A percentile compares a stretch with the other conserved stretches of the same genome.
Evolutionary conservation across 495 filamentous ascomycete species (phyloP).

Genomic region (Peziza echinospora): DNA sequence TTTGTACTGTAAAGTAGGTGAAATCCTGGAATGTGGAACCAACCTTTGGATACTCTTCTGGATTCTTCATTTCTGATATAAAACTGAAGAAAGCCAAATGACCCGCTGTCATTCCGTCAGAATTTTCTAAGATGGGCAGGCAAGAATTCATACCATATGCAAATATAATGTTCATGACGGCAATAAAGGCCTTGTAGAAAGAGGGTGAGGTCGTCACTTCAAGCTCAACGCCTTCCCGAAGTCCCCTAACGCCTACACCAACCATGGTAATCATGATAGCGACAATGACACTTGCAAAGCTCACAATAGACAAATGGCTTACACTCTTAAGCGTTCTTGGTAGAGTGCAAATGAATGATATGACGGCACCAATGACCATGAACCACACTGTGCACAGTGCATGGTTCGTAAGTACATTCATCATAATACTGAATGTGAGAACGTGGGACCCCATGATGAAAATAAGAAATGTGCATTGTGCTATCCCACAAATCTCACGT

Average conservation of each 20-base stretch:
- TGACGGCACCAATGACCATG: slow-evolving; percentile 37
- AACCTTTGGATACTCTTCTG: slow-evolving; percentile 39
- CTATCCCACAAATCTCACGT: slow-evolving; percentile 39
- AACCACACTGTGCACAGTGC: slow-evolving; percentile 47
- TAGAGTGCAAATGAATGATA: slow-evolving; percentile 39
- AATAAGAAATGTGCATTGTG: slow-evolving; percentile 43
- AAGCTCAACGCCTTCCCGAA: slow-evolving; percentile 4
- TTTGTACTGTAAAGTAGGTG: not conserved
- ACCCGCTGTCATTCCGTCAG: slow-evolving; percentile 25
- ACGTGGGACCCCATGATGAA: slow-evolving; percentile 63
- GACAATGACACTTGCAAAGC: slow-evolving; percentile 35
- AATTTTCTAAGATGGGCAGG: not conserved
- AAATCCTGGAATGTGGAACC: too few species aligned
- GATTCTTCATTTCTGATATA: slow-evolving; percentile 55
- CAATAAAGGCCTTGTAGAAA: slow-evolving; percentile 32
- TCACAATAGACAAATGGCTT: slow-evolving; percentile 41
- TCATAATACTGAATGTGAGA: slow-evolving; percentile 48
- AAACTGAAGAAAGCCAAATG: slow-evolving; percentile 57
- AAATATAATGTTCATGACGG: slow-evolving; percentile 54
- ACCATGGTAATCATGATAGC: slow-evolving; percentile 50
- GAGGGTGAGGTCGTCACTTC: slow-evolving; percentile 9
- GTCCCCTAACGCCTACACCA: slow-evolving; percentile 20
- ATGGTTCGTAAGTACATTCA: slow-evolving; percentile 42
- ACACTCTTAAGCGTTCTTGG: slow-evolving; percentile 41
- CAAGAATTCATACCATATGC: slow-evolving; percentile 30